Evolutionary conservation across 1,284 basidiomycete genomes (phyloP).

Genomic region (Erythrobasidium hasegawianum): DNA sequence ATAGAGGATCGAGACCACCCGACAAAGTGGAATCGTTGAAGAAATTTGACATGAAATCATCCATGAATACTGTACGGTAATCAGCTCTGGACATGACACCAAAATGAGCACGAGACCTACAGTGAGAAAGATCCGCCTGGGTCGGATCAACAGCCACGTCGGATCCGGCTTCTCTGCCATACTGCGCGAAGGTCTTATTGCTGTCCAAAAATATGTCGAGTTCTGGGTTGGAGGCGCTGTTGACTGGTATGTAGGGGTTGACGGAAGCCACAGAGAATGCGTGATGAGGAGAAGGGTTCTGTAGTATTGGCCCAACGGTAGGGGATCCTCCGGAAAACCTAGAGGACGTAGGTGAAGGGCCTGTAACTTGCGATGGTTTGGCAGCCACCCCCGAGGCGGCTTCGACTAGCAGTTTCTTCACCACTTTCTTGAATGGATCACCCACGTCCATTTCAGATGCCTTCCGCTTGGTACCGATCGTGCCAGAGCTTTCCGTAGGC

Average conservation of each 20-base stretch:
- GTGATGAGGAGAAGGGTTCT: neutral
- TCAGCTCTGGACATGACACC: no score
- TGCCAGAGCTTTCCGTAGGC: neutral
- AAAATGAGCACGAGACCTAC: no score
- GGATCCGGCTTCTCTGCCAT: no score
- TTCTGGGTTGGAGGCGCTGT: constrained; percentile 20
- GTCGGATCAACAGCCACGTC: constrained; percentile 20
- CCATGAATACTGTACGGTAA: constrained; percentile 13
- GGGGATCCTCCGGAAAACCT: neutral
- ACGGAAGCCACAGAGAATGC: no score
- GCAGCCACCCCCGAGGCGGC: constrained; percentile 1
- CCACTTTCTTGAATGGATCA: constrained; percentile 18
- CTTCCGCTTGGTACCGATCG: constrained; percentile 15
- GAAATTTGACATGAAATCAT: constrained; percentile 26
- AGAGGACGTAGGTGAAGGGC: neutral
- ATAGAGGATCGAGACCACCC: constrained; percentile 2
- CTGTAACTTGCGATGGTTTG: neutral
- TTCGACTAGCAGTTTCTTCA: constrained; percentile 30
- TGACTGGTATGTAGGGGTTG: constrained; percentile 8
- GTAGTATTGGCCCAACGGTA: neutral
- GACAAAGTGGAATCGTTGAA: constrained; percentile 10
- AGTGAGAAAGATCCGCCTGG: constrained; percentile 22
- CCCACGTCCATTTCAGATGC: constrained; percentile 4
- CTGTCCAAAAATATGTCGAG: constrained; percentile 31
- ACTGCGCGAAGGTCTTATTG: neutral